phyloP scores from a whole-genome alignment of 2,329 filamentous ascomycete genomes.

The Botrytis elliptica region DNA sequence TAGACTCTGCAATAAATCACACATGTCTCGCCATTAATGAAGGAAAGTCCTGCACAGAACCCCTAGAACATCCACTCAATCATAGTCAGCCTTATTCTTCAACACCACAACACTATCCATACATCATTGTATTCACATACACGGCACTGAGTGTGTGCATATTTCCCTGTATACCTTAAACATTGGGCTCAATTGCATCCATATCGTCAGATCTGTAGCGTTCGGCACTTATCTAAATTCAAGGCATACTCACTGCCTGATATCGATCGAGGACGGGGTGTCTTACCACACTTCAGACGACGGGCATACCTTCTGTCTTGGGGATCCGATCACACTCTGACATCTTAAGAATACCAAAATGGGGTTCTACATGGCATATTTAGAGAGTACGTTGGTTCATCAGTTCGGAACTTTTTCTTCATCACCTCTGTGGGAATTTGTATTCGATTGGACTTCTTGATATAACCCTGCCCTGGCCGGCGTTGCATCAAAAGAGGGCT shows the following conservation, averaged over 20 bases:
- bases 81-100: slow-evolving; percentile 39
- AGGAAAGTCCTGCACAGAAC: slow-evolving; percentile 40
- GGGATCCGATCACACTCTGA: slow-evolving; percentile 27
- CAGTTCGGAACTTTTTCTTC: slow-evolving; percentile 27
- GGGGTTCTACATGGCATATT: slow-evolving; percentile 61
- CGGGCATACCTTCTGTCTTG: slow-evolving; percentile 29
- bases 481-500: slow-evolving; percentile 19
- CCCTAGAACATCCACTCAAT: slow-evolving; percentile 39
- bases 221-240: slow-evolving; percentile 30
- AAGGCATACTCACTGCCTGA: slow-evolving; percentile 30
- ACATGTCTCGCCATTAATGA: slow-evolving; percentile 59
- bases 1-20: slow-evolving; percentile 59
- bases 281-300: slow-evolving; percentile 34
- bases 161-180: slow-evolving; percentile 43
- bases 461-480: slow-evolving; percentile 8
- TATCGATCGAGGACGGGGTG: slow-evolving; percentile 27
- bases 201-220: slow-evolving; percentile 26
- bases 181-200: slow-evolving; percentile 58
- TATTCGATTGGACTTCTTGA: slow-evolving; percentile 26
- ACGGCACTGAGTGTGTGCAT: slow-evolving; percentile 38
- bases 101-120: slow-evolving; percentile 38
- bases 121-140: slow-evolving; percentile 38
- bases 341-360: slow-evolving; percentile 44
- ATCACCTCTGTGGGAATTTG: slow-evolving; percentile 31
- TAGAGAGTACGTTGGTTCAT: slow-evolving; percentile 39